These are phyloP conservation scores for Yamadazyma mexicana DNA, from an alignment of 1,139 yeast species.

Conservation along the genomic window DNA sequence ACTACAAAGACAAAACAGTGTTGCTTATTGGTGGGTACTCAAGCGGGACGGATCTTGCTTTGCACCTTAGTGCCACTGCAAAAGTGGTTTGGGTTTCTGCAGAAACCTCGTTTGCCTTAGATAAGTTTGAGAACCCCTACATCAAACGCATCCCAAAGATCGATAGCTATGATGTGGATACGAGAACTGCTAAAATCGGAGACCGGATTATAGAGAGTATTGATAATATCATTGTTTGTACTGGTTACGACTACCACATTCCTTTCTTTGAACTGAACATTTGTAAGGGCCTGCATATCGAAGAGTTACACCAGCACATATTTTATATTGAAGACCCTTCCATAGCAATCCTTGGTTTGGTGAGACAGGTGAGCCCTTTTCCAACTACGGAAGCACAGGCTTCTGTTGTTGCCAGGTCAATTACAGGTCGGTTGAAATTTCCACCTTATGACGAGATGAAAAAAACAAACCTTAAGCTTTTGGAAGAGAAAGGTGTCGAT, in stretches of 20 bases:
- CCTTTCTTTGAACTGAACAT: constrained; percentile 33
- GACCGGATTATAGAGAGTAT: constrained; percentile 28
- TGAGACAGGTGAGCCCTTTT: constrained; percentile 46
- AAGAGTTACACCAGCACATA: constrained; percentile 40
- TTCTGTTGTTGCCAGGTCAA: constrained; percentile 41
- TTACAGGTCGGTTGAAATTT: constrained; percentile 37
- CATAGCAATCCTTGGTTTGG: constrained; percentile 37
- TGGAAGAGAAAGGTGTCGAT: constrained; percentile 20
- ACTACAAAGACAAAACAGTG: constrained; percentile 38
- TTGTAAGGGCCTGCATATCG: constrained; percentile 20
- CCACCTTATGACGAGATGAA: constrained; percentile 37
- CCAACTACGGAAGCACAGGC: constrained; percentile 50
- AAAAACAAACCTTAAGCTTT: constrained; percentile 19
- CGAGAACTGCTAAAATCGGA: constrained; percentile 27
- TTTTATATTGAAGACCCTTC: constrained; percentile 48
- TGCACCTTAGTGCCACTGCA: constrained; percentile 27
- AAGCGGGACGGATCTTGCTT: constrained; percentile 49
- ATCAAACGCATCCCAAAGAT: constrained; percentile 28
- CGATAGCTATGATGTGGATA: constrained; percentile 24
- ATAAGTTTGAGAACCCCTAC: constrained; percentile 25
- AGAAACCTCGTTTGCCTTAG: constrained; percentile 35
- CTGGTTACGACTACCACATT: constrained; percentile 47
- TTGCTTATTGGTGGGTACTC: constrained; percentile 42
- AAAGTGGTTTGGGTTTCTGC: constrained; percentile 23
- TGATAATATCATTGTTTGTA: constrained; percentile 46